Percentiles rank a stretch among this genome's conserved stretches.
Conservation (phyloP, 495 filamentous ascomycete genomes). For the Penicillium simplicissimum region DNA sequence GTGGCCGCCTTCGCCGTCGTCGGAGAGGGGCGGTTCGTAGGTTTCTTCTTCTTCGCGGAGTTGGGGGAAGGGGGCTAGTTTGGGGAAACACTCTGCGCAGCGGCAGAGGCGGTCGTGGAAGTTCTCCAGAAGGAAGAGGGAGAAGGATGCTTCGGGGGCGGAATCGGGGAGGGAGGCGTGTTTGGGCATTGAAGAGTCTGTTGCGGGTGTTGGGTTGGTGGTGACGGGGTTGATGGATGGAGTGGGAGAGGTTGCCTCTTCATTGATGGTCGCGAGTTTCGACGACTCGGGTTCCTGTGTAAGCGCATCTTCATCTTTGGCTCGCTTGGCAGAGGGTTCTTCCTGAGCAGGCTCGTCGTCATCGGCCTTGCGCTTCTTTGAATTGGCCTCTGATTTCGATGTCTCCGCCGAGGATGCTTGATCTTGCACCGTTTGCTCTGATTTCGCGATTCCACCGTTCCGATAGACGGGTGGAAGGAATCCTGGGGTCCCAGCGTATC, state of each 20-base stretch:
- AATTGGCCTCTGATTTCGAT: conserved; percentile 19
- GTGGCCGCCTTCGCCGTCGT: conserved; percentile 43
- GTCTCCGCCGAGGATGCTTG: conserved; percentile 4
- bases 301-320: conserved; percentile 44
- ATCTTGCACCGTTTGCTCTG: neutral
- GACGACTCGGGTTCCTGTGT: conserved; percentile 16
- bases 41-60: conserved; percentile 91
- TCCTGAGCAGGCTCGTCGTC: conserved; percentile 46
- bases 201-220: conserved; percentile 3
- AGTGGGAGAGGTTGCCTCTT: conserved; percentile 21
- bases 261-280: conserved; percentile 25
- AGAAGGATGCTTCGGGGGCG: conserved; percentile 58
- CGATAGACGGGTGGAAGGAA: conserved; percentile 73
- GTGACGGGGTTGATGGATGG: neutral
- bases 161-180: conserved; percentile 47
- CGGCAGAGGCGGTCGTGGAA: conserved; percentile 80
- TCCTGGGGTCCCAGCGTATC: conserved; percentile 78
- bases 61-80: conserved; percentile 66
- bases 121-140: conserved; percentile 72
- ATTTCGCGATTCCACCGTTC: conserved; percentile 29
- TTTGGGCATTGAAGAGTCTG: conserved; percentile 39
- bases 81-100: conserved; percentile 75
- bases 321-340: conserved; percentile 58
- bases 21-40: conserved; percentile 86
- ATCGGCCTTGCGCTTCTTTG: conserved; percentile 78